These are phyloP conservation scores for Calophaca sinica DNA, from an alignment of 306 rosid species.

Conservation along the genomic window DNA sequence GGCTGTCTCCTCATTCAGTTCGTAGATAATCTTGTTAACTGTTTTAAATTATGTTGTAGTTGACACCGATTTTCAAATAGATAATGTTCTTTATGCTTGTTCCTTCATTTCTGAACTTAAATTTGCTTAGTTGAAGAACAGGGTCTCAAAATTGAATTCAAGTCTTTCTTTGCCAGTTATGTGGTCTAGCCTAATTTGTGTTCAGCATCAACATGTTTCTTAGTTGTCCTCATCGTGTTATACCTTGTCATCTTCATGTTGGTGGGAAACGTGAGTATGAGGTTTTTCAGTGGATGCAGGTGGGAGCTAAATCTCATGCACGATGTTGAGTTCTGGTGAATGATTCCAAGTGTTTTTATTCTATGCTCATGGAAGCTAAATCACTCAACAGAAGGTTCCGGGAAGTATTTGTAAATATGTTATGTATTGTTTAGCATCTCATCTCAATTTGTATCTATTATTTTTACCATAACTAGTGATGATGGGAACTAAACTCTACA, in stretches of 20 bases:
- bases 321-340: conserved; percentile 39
- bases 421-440: conserved; percentile 69
- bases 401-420: conserved; percentile 64
- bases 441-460: conserved; percentile 58
- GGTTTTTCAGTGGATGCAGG: conserved; percentile 78
- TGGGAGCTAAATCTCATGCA: conserved; percentile 60
- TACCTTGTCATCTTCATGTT: conserved; percentile 41
- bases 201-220: conserved; percentile 14
- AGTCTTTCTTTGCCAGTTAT: conserved; percentile 26
- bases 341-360: conserved; percentile 45
- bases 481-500: conserved; percentile 68
- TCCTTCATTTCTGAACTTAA: conserved; percentile 15
- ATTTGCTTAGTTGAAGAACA: background rate
- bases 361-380: conserved; percentile 60
- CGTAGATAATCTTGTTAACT: background rate
- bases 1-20: conserved; percentile 5
- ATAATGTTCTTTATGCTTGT: conserved; percentile 17
- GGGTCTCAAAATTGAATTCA: background rate
- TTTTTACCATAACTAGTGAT: conserved; percentile 46
- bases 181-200: conserved; percentile 26
- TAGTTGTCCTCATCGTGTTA: conserved; percentile 3
- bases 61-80: conserved; percentile 17
- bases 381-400: conserved; percentile 50
- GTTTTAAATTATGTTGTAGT: conserved; percentile 7
- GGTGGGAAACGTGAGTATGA: conserved; percentile 51